Conservation (phyloP, 2,329 filamentous ascomycete genomes). For the Lasiodiplodia gonubiensis region DNA sequence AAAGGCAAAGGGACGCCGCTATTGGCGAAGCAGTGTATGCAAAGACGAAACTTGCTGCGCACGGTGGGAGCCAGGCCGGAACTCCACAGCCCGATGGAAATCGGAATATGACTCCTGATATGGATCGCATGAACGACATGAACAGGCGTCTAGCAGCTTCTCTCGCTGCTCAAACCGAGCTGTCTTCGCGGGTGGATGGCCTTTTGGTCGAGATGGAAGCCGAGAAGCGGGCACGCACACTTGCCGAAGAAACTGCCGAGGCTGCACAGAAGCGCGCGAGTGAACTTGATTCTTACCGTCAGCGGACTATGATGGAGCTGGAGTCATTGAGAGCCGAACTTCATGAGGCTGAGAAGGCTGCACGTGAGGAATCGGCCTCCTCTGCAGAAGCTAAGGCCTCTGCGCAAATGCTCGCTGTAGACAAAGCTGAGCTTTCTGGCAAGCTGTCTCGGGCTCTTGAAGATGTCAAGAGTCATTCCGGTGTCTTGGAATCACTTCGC, state of each 20-base stretch:
- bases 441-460: constrained; percentile 71
- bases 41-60: constrained; percentile 87
- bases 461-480: constrained; percentile 71
- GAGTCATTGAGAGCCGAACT: constrained; percentile 86
- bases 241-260: constrained; percentile 86
- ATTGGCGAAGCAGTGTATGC: constrained; percentile 94
- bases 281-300: constrained; percentile 82
- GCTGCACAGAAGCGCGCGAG: constrained; percentile 82
- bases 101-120: constrained; percentile 65
- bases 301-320: constrained; percentile 81
- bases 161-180: constrained; percentile 76
- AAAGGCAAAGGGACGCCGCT: constrained; percentile 93
- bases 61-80: constrained; percentile 69
- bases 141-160: constrained; percentile 82
- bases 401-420: constrained; percentile 77
- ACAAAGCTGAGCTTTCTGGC: constrained; percentile 77
- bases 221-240: constrained; percentile 78
- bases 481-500: constrained; percentile 75
- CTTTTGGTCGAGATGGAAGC: constrained; percentile 74
- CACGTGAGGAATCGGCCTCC: constrained; percentile 80
- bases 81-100: constrained; percentile 59
- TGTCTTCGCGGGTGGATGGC: constrained; percentile 77
- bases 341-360: constrained; percentile 76
- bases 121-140: constrained; percentile 75
- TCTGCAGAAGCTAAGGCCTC: constrained; percentile 77